A percentile compares a stretch with the other conserved stretches of the same genome.
Evolutionary conservation across 2,329 filamentous ascomycete genomes (phyloP).

Genomic region (Leptodontidium sp.): DNA sequence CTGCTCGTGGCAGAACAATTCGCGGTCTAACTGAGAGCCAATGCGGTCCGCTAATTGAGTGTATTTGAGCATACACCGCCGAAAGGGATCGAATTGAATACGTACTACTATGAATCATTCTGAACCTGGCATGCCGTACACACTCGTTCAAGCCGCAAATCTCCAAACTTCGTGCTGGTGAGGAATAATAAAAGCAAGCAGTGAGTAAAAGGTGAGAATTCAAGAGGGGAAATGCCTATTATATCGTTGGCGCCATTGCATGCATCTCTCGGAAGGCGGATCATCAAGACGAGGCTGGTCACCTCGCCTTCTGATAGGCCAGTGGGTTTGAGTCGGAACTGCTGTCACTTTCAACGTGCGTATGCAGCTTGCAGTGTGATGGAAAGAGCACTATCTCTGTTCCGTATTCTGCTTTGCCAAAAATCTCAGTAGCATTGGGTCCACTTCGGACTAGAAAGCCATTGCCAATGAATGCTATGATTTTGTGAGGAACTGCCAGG

Average conservation of each 20-base stretch:
- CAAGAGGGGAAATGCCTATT: constrained; percentile 2
- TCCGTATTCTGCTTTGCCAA: background rate
- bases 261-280: too few relatives aligned
- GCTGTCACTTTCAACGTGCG: background rate
- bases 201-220: background rate
- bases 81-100: background rate
- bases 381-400: constrained; percentile 5
- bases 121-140: background rate
- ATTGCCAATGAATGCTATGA: background rate
- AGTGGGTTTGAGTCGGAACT: background rate
- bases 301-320: background rate
- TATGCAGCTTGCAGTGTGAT: background rate
- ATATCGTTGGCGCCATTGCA: background rate
- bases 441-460: constrained; percentile 6
- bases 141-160: constrained; percentile 5
- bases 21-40: background rate
- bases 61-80: constrained; percentile 3
- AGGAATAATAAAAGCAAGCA: background rate
- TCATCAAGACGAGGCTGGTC: background rate
- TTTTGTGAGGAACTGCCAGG: background rate
- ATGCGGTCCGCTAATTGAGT: background rate
- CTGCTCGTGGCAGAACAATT: background rate
- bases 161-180: background rate
- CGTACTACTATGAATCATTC: constrained; percentile 4
- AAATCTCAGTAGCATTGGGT: constrained; percentile 1